These are phyloP conservation scores for Larix kaempferi DNA, from an alignment of 75 land plant species.

Conservation along the genomic window DNA sequence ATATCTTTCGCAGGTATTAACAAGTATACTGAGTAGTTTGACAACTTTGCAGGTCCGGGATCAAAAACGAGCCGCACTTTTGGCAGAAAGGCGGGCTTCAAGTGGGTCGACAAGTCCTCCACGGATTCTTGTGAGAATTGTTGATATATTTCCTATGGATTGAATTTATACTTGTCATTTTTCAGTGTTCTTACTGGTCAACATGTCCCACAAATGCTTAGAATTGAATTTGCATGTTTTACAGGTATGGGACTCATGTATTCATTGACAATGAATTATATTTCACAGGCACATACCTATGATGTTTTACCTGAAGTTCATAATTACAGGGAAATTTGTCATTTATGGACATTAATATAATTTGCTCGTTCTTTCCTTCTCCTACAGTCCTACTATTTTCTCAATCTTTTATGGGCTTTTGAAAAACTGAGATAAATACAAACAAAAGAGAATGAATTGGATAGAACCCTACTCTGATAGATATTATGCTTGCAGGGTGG, in stretches of 20 bases:
- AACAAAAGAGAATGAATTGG: too few species aligned
- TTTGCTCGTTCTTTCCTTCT: too few species aligned
- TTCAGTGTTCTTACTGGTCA: background rate
- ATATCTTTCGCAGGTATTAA: background rate
- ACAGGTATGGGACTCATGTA: background rate
- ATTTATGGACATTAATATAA: too few species aligned
- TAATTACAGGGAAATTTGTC: too few species aligned
- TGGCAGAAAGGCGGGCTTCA: slow-evolving; percentile 72
- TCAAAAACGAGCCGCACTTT: slow-evolving; percentile 67
- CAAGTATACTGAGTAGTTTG: background rate
- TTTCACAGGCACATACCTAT: too few species aligned
- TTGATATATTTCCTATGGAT: background rate
- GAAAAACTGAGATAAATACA: too few species aligned
- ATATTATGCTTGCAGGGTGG: too few species aligned
- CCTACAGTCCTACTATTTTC: too few species aligned
- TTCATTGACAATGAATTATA: background rate
- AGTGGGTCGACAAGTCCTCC: slow-evolving; percentile 70
- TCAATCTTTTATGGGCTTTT: too few species aligned
- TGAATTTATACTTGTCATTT: background rate
- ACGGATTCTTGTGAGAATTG: slow-evolving; percentile 64
- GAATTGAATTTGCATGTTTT: background rate
- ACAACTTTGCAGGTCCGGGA: slow-evolving; percentile 61
- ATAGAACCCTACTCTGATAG: too few species aligned
- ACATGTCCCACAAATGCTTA: background rate
- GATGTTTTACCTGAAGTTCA: too few species aligned